Percentiles rank a stretch among this genome's conserved stretches.
Evolutionary conservation across 176 grass and related monocot genomes (phyloP).

Genomic region (Zea mays): DNA sequence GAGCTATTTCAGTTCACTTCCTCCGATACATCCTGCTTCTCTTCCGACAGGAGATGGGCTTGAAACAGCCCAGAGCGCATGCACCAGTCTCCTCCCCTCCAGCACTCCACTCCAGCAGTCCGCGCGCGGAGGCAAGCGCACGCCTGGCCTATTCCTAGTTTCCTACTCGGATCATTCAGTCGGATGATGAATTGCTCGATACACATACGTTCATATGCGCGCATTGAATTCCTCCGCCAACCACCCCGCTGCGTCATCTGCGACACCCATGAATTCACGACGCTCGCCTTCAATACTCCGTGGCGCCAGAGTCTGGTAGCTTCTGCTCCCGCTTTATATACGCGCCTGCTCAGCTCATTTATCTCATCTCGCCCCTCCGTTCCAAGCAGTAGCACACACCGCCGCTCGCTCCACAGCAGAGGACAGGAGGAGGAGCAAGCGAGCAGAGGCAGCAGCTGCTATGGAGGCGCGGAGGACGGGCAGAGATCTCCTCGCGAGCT

Average conservation of each 20-base stretch:
- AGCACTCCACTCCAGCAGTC: too few species aligned
- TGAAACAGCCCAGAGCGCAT: too few species aligned
- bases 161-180: too few species aligned
- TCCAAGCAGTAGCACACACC: too few species aligned
- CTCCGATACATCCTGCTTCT: too few species aligned
- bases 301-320: conserved; percentile 39
- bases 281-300: conserved; percentile 42
- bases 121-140: too few species aligned
- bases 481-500: conserved; percentile 29
- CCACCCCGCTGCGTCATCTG: conserved; percentile 37
- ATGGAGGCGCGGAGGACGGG: conserved; percentile 19
- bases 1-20: too few species aligned
- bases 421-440: neutral
- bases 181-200: conserved; percentile 2
- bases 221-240: conserved; percentile 50
- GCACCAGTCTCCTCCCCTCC: too few species aligned
- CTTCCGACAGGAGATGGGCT: too few species aligned
- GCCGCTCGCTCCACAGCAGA: neutral
- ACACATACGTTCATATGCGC: neutral
- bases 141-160: neutral
- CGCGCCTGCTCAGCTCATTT: neutral
- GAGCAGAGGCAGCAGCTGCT: neutral
- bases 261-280: conserved; percentile 32
- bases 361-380: neutral
- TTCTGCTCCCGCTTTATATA: conserved; percentile 52